These are phyloP conservation scores for Plasmodium chabaudi DNA, from an alignment of 169 alveolate genomes.

Conservation along the genomic window DNA sequence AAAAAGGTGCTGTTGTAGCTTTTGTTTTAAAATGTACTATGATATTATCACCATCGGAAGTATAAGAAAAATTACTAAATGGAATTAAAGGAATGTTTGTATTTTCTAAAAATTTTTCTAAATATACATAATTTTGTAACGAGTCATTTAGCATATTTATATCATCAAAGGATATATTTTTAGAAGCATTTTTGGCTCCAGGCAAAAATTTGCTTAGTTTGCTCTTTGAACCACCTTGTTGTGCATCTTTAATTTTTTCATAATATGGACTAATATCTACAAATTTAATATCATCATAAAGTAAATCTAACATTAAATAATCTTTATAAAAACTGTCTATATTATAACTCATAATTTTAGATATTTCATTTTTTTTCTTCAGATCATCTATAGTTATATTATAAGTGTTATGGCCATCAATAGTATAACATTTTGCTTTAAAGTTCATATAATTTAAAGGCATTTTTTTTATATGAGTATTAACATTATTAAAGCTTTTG, in stretches of 20 bases:
- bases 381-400: background rate
- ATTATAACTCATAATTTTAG: constrained; percentile 8
- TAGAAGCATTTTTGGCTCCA: constrained; percentile 8
- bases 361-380: constrained; percentile 1
- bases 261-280: constrained; percentile 21
- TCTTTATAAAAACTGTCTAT: constrained; percentile 29
- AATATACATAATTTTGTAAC: constrained; percentile 43
- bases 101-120: constrained; percentile 35
- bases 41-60: background rate
- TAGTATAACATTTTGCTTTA: constrained; percentile 29
- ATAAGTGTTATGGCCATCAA: constrained; percentile 41
- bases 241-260: constrained; percentile 1
- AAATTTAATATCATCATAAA: constrained; percentile 47
- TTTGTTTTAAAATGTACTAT: constrained; percentile 30
- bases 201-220: background rate
- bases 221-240: background rate
- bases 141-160: constrained; percentile 10
- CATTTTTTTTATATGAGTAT: constrained; percentile 3
- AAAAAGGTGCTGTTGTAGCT: constrained; percentile 56
- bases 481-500: constrained; percentile 9
- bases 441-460: constrained; percentile 44
- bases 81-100: constrained; percentile 60
- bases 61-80: constrained; percentile 10
- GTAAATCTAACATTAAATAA: constrained; percentile 26
- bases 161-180: constrained; percentile 3